Conservation (phyloP, 2,329 filamentous ascomycete species). For the Fusarium paranaense region DNA sequence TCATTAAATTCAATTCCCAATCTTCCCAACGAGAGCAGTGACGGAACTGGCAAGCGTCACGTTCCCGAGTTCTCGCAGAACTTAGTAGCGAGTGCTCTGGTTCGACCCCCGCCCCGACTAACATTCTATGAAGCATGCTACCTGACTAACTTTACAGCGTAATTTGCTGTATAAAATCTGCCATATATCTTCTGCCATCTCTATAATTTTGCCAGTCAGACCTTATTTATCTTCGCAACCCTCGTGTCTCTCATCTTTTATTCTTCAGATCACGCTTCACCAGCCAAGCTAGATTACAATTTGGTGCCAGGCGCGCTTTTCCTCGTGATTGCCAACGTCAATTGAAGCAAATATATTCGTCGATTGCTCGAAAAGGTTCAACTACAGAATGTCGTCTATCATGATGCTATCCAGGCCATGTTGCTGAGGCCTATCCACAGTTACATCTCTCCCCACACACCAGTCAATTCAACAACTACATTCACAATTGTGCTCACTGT, state of each 20-base stretch:
- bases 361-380: background rate
- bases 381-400: slow-evolving; percentile 6
- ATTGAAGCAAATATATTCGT: background rate
- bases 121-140: background rate
- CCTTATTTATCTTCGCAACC: background rate
- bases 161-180: background rate
- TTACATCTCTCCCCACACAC: slow-evolving; percentile 56
- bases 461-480: slow-evolving; percentile 80
- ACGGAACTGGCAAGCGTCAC: background rate
- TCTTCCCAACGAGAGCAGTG: background rate
- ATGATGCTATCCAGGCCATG: background rate
- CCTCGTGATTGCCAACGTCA: background rate
- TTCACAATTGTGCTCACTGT: slow-evolving; percentile 82
- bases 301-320: background rate
- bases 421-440: background rate
- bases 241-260: background rate
- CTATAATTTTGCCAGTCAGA: background rate
- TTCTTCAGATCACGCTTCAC: background rate
- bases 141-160: background rate
- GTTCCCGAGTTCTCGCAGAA: background rate
- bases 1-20: background rate
- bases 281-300: background rate
- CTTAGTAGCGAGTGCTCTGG: background rate
- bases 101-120: background rate
- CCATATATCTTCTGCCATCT: background rate